Evolutionary conservation across 768 basidiomycete species (phyloP).

Genomic region (Boletus bicolor): DNA sequence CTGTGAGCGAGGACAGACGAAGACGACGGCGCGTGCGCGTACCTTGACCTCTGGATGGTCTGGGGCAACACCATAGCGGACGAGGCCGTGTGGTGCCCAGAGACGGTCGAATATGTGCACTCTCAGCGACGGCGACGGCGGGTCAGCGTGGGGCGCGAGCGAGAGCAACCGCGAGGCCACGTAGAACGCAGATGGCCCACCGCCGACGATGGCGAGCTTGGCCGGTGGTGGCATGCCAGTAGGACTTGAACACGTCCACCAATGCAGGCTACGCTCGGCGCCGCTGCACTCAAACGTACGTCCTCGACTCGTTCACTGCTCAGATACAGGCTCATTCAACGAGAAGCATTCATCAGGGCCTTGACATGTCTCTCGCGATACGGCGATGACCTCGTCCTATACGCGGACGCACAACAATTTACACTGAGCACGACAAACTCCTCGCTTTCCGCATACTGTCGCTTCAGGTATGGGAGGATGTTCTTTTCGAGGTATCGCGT

Average conservation of each 20-base stretch:
- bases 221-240: conserved; percentile 28
- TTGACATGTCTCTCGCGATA: conserved; percentile 76
- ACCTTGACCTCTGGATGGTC: conserved; percentile 99
- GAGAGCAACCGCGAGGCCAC: conserved; percentile 83
- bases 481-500: conserved; percentile 72
- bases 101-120: conserved; percentile 91
- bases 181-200: conserved; percentile 96
- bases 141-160: conserved; percentile 40
- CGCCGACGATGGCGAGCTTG: conserved; percentile 90
- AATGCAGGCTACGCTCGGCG: conserved; percentile 72
- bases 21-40: background rate
- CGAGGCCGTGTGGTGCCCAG: conserved; percentile 93
- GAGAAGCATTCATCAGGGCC: conserved; percentile 68
- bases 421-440: conserved; percentile 75
- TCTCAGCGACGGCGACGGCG: conserved; percentile 38
- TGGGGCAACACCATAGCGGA: conserved; percentile 94
- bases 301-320: conserved; percentile 2
- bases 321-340: conserved; percentile 24
- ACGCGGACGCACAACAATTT: conserved; percentile 57
- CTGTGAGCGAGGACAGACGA: conserved; percentile 10
- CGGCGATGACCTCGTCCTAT: conserved; percentile 74
- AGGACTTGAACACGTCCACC: conserved; percentile 1
- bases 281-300: conserved; percentile 50
- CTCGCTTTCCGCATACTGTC: conserved; percentile 77
- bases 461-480: conserved; percentile 62